Base-by-base conservation (phyloP, 345 rosid genomes). In the Murraya paniculata region DNA sequence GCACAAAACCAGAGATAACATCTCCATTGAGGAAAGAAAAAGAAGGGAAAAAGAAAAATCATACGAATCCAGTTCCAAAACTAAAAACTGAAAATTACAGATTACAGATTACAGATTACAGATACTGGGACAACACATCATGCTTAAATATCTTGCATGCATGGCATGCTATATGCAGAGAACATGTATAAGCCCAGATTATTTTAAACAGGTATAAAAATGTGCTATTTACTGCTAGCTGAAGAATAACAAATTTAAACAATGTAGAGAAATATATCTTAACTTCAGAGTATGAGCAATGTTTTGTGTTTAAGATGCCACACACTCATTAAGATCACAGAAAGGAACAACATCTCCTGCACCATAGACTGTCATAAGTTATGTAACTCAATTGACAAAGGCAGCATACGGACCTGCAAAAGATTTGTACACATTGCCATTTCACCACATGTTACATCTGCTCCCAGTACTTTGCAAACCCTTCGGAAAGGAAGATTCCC, bases 361-460 rank as follows among this genome's bases (percentile, higher is more conserved):
- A 73, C 28, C 25, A 66, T 25, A 31, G 64, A 33, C 35, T 27
- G 9, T 21, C 13, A 77, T 56, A 27, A 39, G 1, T 27, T 56
- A 35, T 21, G 67, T 8, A 18, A 77, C 60, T 24, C 27, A 48
- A 30, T 22, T 58, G 65, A 64, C n/a, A 65, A 48, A 62, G 38
- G 71, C 57, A 78, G 79, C 10, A 75, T 56, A 66, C 75, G 75
- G 41, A 95, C 98, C 97, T 93, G 97, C 89, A 95, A 88, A 69
- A 95, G 93, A 79, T 92, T 91, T 67, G 99, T 90, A 82, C 98
- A 91, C 97, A 94, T 92, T 53, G 99, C 99, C 99, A 95, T 95
- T 88, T 95, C 99, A 81, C 99, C 98, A 24, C 97, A 93, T 4
- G 99, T 93, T 74, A 92, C 82, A 85, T 94, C 99, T 68, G 95